Evolutionary conservation across 371 early-diverging fungal genomes (phyloP), one percentile per base, ranked within the genome.

Genomic region (Rhizomucor miehei): DNA sequence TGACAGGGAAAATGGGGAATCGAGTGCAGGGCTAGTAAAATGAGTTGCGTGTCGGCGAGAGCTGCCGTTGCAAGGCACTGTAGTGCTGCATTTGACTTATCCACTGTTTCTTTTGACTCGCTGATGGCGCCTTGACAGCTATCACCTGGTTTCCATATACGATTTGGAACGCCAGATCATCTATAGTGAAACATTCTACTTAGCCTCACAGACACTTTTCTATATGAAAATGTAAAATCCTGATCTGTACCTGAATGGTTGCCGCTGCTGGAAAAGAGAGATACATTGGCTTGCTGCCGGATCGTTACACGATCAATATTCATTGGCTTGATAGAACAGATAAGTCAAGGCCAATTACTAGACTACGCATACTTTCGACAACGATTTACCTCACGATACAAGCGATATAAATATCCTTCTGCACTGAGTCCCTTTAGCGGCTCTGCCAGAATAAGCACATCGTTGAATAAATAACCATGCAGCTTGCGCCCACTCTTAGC

Each of bases 401-500:
- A 57, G 19, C 59, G 65, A 48, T 79, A 83, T 12, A 73, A 65
- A 39, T 79, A 75, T 0, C 76, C 75, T 55, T 75, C 70, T 0
- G 59, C 53, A 60, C 65, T 74, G 13, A 66, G 47, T 10, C 66
- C 69, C 49, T 57, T 62, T 47, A 79, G 51, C 51, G 81, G 81
- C 61, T 65, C 75, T 2, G 73, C 69, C 23, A 97, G 67, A 41
- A 97, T 64, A 9, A 97, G 60, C 50, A 94, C 65, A 69, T 97
- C 97, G 56, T 89, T 94, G 66, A 94, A 94, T 37, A 97, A 71
- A 59, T 86, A 94, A 4, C 76, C 90, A 58, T 90, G 85, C 9
- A 97, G 75, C 54, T 88, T 90, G 24, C 91, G 80, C 1, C 92
- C 91, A 46, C 89, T 88, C 56, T 92, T 92, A 19, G 89, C 82